Conservation (phyloP, 352 stramenopile genomes). For the Phytopythium oedochilum region DNA sequence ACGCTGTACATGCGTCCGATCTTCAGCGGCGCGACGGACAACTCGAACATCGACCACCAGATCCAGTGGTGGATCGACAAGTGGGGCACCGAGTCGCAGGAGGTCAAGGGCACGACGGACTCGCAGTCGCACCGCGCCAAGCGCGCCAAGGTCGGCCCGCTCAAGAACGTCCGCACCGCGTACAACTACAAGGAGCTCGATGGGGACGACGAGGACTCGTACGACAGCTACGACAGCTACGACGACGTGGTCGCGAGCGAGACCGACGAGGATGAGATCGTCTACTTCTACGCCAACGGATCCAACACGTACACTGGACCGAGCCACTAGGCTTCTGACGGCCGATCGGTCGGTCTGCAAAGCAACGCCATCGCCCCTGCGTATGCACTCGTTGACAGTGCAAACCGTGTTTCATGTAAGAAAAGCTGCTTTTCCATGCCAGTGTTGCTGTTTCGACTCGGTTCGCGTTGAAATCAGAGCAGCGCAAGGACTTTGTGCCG, state of each 20-base stretch:
- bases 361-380: too few relatives aligned
- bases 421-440: too few relatives aligned
- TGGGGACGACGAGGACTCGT: neutral
- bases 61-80: constrained; percentile 53
- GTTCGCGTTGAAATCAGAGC: too few relatives aligned
- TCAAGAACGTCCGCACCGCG: neutral
- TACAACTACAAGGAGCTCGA: constrained; percentile 2
- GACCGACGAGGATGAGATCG: constrained; percentile 4
- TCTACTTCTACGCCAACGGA: constrained; percentile 29
- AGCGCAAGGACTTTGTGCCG: too few relatives aligned
- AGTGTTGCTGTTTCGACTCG: too few relatives aligned
- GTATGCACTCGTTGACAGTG: too few relatives aligned
- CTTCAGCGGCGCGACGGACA: constrained; percentile 41
- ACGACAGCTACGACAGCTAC: neutral
- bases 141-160: neutral
- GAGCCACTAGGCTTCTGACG: neutral
- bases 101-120: constrained; percentile 13
- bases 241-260: too few relatives aligned
- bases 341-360: neutral
- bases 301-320: constrained; percentile 19
- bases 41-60: constrained; percentile 35
- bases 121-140: constrained; percentile 4
- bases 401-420: too few relatives aligned
- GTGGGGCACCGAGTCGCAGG: constrained; percentile 18
- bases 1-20: too few relatives aligned